Percentiles rank a stretch among this genome's conserved stretches.
These are phyloP conservation scores for Melanogaster broomeanus DNA, from an alignment of 768 basidiomycete species.

Conservation along the genomic window DNA sequence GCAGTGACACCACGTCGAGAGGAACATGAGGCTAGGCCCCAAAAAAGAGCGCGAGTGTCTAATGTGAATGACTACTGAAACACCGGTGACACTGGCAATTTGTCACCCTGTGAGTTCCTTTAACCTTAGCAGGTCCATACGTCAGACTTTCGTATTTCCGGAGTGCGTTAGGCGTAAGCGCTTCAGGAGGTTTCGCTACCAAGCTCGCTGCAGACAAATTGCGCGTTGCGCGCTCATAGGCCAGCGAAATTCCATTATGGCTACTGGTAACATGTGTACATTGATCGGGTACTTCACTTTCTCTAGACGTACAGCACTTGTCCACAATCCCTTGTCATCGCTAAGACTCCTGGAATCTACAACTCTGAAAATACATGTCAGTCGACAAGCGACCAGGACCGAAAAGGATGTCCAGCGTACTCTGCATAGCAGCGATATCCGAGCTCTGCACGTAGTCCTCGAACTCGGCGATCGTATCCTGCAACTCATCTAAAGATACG, in stretches of 20 bases:
- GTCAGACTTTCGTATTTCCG: neutral
- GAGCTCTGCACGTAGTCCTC: conserved; percentile 91
- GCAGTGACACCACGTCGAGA: conserved; percentile 1
- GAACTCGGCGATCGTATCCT: conserved; percentile 85
- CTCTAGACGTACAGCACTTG: conserved; percentile 7
- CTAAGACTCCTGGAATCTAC: conserved; percentile 7
- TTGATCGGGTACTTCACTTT: conserved; percentile 1
- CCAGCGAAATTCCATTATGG: neutral
- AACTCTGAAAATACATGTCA: conserved; percentile 22
- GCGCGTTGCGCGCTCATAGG: neutral
- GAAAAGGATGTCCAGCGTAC: conserved; percentile 38
- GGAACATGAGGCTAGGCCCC: neutral
- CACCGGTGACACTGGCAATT: too few relatives aligned
- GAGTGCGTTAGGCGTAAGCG: neutral
- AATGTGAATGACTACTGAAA: too few relatives aligned
- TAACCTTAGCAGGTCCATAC: too few relatives aligned
- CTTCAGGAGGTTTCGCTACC: neutral
- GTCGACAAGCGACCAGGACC: neutral
- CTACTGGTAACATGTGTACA: conserved; percentile 9
- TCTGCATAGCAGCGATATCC: conserved; percentile 94
- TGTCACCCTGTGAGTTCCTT: too few relatives aligned
- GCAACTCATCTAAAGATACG: conserved; percentile 89
- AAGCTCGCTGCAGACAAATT: neutral
- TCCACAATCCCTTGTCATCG: neutral
- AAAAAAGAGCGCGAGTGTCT: neutral